Conservation (phyloP, 495 filamentous ascomycete genomes). For the Pseudevernia furfuracea region DNA sequence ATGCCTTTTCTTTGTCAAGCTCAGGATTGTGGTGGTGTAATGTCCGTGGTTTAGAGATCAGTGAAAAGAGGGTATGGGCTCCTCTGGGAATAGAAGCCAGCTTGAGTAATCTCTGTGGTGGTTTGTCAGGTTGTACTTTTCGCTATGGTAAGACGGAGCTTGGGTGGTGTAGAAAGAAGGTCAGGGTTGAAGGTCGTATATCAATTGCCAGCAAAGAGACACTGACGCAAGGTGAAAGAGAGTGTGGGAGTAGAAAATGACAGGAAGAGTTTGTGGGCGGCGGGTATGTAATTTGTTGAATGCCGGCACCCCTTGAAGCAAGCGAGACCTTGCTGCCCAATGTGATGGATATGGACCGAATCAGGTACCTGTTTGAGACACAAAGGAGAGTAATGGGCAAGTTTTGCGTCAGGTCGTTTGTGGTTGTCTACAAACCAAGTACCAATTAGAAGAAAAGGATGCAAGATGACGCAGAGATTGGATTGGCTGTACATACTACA, state of each 20-base stretch:
- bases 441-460: constrained; percentile 9
- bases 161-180: constrained; percentile 12
- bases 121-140: constrained; percentile 7
- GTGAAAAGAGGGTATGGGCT: constrained; percentile 11
- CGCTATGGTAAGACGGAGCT: constrained; percentile 14
- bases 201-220: constrained; percentile 18
- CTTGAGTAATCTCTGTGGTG: constrained; percentile 10
- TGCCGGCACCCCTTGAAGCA: constrained; percentile 26
- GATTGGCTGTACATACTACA: not conserved
- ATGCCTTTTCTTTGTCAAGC: constrained; percentile 18
- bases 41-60: constrained; percentile 9
- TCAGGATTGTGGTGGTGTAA: constrained; percentile 25
- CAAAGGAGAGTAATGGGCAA: not conserved
- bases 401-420: constrained; percentile 2
- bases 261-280: constrained; percentile 1
- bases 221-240: constrained; percentile 19
- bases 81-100: constrained; percentile 18
- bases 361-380: constrained; percentile 5
- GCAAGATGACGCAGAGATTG: constrained; percentile 20
- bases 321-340: constrained; percentile 15
- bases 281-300: constrained; percentile 14
- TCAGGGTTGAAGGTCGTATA: constrained; percentile 16
- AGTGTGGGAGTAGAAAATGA: constrained; percentile 4
- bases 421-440: not conserved
- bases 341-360: not conserved